Base-by-base conservation (phyloP, 331 rosid species). In the Erythrophleum ivorense region DNA sequence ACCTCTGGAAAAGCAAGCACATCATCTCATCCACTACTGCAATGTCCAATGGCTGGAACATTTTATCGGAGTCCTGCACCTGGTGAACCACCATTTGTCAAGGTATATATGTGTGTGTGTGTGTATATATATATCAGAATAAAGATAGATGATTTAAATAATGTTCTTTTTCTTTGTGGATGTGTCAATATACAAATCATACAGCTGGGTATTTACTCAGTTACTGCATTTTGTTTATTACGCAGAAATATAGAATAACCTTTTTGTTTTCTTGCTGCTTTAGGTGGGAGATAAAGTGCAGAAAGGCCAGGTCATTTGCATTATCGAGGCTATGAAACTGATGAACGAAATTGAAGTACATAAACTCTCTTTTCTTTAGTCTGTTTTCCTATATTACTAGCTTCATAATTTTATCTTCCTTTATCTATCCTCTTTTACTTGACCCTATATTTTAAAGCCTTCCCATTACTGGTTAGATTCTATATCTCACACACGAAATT, bases 1-100 rank as follows among this genome's bases (percentile, higher is more conserved):
- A 43, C 91, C 78, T 92, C 94, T n/a, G 81, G 85, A 78, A 87
- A 85, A 77, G 18, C 86, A 53, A 85, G 83, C 82, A 49, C 86
- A 18, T 86, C 94, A 15, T 86, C 95, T 83, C 91, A 89, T 72
- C 97, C 98, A 7, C 82, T 90, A 2, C 41, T 93, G 60, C 91
- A 93, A 85, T 86, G 90, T 87, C 99, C 99, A 75, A 95, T 95
- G 97, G 99, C 99, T 13, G 99, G 99, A 80, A 95, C 97, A 78
- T 89, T 93, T 82, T 95, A 95, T 67, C 84, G 92, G 53, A 33
- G 86, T 83, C 88, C 98, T 18, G 98, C 41, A 19, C 99, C 99
- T 14, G 97, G 98, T 36, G 97, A 90, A 83, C 98, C 97, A 52
- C 80, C 96, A 84, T 91, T 95, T 86, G 92, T 95, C 45, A 93